Base-by-base conservation (phyloP, 345 rosid species). In the Triadica sebifera region DNA sequence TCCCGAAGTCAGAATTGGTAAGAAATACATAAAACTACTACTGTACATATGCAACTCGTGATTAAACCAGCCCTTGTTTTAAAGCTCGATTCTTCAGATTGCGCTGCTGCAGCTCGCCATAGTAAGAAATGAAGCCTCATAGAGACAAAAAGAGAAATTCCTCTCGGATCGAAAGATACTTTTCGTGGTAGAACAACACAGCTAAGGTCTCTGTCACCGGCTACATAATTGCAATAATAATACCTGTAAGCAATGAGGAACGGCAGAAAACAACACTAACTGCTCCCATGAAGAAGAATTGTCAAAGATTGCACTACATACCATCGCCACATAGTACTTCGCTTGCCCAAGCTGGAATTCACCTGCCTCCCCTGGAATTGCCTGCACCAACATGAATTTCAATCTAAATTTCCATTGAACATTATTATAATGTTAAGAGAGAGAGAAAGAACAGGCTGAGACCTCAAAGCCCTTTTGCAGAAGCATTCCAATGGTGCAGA, bases 211-310 rank as follows among this genome's bases (percentile, higher is more conserved):
- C 85, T 12, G 85, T 82, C 59, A 73, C 66, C 3, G 85, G 85
- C 46, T 79, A 62, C 66, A 79, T 65, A 38, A 71, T 63, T 2
- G 76, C 85, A 19, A 82, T 79, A 66, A 82, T 70, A 20, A 82
- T 76, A 9, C 82, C 85, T 51, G 85, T 79, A 5, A 79, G 78
- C 76, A 76, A 60, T 0, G 85, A 76, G 2, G 85, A 82, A 49
- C 52, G 78, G 6, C 63, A 78, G 37, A 73, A 79, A 46, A 73
- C 43, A 2, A 79, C 82, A 2, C 85, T 80, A 46, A 73, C 75
- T 10, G 82, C 85, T 72, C 85, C 82, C 82, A 82, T 69, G 85
- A 79, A 82, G 78, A 79, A 82, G 66, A 70, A 75, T 66, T 79
- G 85, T 80, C 85, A 82, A 7, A 82, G 47, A 79, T 9, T 2